phyloP scores from a whole-genome alignment of 495 filamentous ascomycete genomes.

The Endocarpon pusillum region DNA sequence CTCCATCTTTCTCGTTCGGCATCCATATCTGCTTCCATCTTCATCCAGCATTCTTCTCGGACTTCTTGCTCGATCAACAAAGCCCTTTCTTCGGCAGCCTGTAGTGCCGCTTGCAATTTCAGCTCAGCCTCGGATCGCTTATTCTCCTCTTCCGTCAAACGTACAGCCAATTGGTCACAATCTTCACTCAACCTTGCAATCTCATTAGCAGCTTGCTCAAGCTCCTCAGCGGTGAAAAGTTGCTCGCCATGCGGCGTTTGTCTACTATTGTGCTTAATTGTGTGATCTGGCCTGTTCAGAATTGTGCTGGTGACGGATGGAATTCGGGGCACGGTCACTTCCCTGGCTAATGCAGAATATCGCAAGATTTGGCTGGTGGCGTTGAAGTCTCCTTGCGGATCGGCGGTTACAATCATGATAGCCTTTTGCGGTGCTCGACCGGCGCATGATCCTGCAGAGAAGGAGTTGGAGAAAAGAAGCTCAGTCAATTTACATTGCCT shows the following conservation, averaged over 20 bases:
- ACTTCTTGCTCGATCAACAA: slow-evolving; percentile 65
- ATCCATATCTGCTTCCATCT: slow-evolving; percentile 66
- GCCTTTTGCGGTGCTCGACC: slow-evolving; percentile 54
- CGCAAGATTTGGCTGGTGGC: slow-evolving; percentile 90
- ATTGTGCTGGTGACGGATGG: slow-evolving; percentile 56
- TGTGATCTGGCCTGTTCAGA: slow-evolving; percentile 15
- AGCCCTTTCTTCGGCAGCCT: slow-evolving; percentile 50
- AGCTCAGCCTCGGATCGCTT: slow-evolving; percentile 34
- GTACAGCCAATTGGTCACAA: slow-evolving; percentile 43
- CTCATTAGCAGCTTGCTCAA: slow-evolving; percentile 57
- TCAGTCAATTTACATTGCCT: slow-evolving; percentile 95
- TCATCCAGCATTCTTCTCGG: slow-evolving; percentile 73
- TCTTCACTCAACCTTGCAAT: slow-evolving; percentile 59
- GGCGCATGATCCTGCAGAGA: slow-evolving; percentile 43
- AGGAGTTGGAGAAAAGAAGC: slow-evolving; percentile 88
- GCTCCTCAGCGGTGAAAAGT: slow-evolving; percentile 40
- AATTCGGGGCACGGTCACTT: slow-evolving; percentile 81
- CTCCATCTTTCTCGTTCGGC: slow-evolving; percentile 63
- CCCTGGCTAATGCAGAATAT: slow-evolving; percentile 83
- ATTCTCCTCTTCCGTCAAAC: slow-evolving; percentile 45
- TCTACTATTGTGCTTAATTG: slow-evolving; percentile 22
- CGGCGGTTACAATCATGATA: slow-evolving; percentile 92
- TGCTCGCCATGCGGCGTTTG: slow-evolving; percentile 20
- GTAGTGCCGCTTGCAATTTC: slow-evolving; percentile 37
- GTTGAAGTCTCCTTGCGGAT: slow-evolving; percentile 88